Base-by-base conservation (phyloP, 2,329 filamentous ascomycete species). In the Zymoseptoria passerinii region DNA sequence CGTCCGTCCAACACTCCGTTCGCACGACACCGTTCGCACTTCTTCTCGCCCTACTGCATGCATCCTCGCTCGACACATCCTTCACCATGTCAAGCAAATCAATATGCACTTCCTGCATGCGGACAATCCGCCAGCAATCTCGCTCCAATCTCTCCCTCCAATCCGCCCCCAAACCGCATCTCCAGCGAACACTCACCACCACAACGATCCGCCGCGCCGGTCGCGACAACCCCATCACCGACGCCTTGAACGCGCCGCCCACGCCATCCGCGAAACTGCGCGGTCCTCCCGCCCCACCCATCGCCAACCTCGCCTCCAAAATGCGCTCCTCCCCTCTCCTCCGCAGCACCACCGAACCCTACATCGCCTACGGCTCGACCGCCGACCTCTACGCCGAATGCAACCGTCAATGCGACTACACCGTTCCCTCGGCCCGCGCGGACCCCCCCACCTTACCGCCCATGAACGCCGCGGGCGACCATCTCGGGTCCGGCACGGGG, bases 351-450 rank as follows among this genome's bases (percentile, higher is more conserved):
- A 80, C 80, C 8, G 84, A 86, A 67, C 84, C 84, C 10, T 96
- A 96, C 72, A 82, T 88, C 56, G 88, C 91, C 35, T 89, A 94
- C 70, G 86, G 85, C 60, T 83, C 85, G 54, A 94, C 90, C 27
- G 87, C 95, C 75, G 78, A 82, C 58, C 78, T 96, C 58, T 92
- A 90, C 77, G 86, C 88, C 70, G 81, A 84, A 62, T 95, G 90
- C 75, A 82, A 86, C 8, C 76, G 75, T 58, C 83, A 88, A 63
- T 91, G 88, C 51, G 83, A 86, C 61, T 96, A 96, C 74, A 83
- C 78, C 55, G 89, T 95, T 58, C 83, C 87, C 1, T 81, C 87
- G 64, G 79, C 83, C 56, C 77, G 82, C 54, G 58, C 62, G 13
- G 79, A 87, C 65, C 86, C 86, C 65, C 83, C 84, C 3, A 84